Evolutionary conservation across 805 yeast genomes (phyloP), one percentile per base, ranked within the genome.

Genomic region (Candida schatavii): DNA sequence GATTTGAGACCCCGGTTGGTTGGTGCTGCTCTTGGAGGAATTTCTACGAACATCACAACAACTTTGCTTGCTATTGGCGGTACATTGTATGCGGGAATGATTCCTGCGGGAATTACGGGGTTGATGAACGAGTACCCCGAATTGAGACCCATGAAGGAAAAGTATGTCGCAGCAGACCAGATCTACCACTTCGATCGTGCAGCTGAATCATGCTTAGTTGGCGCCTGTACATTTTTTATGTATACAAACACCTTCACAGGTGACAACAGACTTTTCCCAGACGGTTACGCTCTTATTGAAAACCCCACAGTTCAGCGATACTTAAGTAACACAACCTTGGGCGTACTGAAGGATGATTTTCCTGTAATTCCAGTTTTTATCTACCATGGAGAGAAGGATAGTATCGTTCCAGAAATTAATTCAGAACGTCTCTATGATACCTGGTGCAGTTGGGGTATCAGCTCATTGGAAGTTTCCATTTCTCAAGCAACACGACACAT

Each of bases 1-100:
- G 72, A 68, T 47, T 45, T 51, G 22, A 36, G 25, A 39, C 7
- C 61, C 56, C 5, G 59, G 57, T 44, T 52, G 27, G 20, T 57
- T 23, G 64, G 63, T 17, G 56, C 53, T 3, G 61, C 61, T 2
- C 36, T 57, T 15, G 63, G 63, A 3, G 63, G 63, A 4, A 47
- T 55, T 49, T 55, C 56, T 13, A 44, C 57, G 25, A 54, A 61
- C 33, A 40, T 60, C 15, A 53, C 57, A 13, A 46, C 43, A 13
- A 47, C 55, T 1, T 51, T 53, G 4, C 40, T 43, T 5, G 43
- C 47, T 5, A 39, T 52, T 27, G 59, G 54, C 21, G 64, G 63
- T 5, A 42, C 45, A 2, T 4, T 46, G 9, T 52, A 45, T 18
- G 49, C 65, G 1, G 66, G 64, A 5, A 44, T 62, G 14, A 42